A percentile compares a stretch with the other conserved stretches of the same genome.
Conservation (phyloP, 2,329 filamentous ascomycete genomes). For the Teratosphaeria zuluensis region DNA sequence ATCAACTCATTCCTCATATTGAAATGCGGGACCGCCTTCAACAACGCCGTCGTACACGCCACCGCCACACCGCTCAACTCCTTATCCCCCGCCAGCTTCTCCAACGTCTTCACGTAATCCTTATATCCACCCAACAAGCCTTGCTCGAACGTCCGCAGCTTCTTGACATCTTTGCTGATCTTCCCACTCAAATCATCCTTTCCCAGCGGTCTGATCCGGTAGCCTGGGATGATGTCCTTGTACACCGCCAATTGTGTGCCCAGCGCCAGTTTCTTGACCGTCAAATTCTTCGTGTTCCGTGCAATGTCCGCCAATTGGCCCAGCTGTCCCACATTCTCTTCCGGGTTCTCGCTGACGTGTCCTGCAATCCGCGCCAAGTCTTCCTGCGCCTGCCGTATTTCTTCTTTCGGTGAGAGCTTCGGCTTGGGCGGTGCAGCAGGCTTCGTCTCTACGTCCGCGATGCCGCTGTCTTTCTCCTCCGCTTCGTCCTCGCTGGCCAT, state of each 20-base stretch:
- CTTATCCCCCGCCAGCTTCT: constrained; percentile 49
- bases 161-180: constrained; percentile 83
- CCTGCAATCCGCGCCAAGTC: constrained; percentile 77
- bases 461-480: constrained; percentile 32
- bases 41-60: constrained; percentile 71
- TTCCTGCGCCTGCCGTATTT: constrained; percentile 81
- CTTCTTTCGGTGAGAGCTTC: constrained; percentile 62
- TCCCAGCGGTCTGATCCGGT: constrained; percentile 74
- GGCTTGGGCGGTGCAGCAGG: constrained; percentile 41
- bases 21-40: constrained; percentile 84
- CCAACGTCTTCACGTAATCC: constrained; percentile 67
- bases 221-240: constrained; percentile 93
- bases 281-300: constrained; percentile 51
- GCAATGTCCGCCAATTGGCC: constrained; percentile 68
- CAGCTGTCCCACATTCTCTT: constrained; percentile 75
- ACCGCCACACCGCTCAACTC: constrained; percentile 53
- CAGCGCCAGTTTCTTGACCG: constrained; percentile 76
- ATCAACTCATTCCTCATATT: constrained; percentile 87
- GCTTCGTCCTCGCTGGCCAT: constrained; percentile 47
- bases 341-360: constrained; percentile 80
- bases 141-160: constrained; percentile 76
- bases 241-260: constrained; percentile 83
- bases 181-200: constrained; percentile 69
- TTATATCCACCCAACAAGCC: constrained; percentile 78
- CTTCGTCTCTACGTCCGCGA: constrained; percentile 37